Evolutionary conservation across 2,329 filamentous ascomycete genomes (phyloP), one percentile per base, ranked within the genome.

Genomic region (Diaporthe longicolla): DNA sequence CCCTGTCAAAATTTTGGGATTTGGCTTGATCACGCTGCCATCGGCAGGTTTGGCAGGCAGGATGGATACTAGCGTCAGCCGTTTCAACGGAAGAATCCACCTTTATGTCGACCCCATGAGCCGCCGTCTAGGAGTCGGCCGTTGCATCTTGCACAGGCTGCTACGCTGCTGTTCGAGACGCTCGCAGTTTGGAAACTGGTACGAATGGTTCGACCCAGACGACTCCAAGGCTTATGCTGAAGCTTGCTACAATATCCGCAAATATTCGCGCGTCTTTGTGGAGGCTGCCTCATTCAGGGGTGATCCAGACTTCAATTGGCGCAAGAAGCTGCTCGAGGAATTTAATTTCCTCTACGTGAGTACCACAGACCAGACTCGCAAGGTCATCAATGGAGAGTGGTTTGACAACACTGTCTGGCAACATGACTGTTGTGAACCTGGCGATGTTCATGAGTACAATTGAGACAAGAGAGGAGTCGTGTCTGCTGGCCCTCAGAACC

Each of bases 41-140:
- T 45, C 50, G 2, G 13, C 54, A n/a, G 73, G 75, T 5, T 66
- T 76, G 11, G 66, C 70, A 19, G 73, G 73, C 43, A 65, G 69
- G 26, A 9, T 70, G 4, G 35, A 65, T 26, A 35, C 59, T 10
- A 73, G 70, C 15, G 73, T 73, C 11, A 68, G 70, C 3, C 73
- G 75, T n/a, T 76, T 75, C 54, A 54, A 57, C 7, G 75, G 75
- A 19, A 69, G 52, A 35, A 11, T 73, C 3, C 71, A 75, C 45
- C 15, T 76, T n/a, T 76, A 73, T 37, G 73, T 76, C 17, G 75
- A 72, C 11, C 17, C 68, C 24, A 37, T 52, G 4, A 66, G 54
- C 65, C 75, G 75, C 29, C 70, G 73, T 24, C 68, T 73, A 6
- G 75, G 75, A 6, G 45, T 76, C 9, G 75, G 75, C 26, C 65